Percentiles rank a stretch among this genome's conserved stretches.
phyloP scores from a whole-genome alignment of 225 moss, liverwort and hornwort genomes.

The Bryoerythrophyllum caledonicum region DNA sequence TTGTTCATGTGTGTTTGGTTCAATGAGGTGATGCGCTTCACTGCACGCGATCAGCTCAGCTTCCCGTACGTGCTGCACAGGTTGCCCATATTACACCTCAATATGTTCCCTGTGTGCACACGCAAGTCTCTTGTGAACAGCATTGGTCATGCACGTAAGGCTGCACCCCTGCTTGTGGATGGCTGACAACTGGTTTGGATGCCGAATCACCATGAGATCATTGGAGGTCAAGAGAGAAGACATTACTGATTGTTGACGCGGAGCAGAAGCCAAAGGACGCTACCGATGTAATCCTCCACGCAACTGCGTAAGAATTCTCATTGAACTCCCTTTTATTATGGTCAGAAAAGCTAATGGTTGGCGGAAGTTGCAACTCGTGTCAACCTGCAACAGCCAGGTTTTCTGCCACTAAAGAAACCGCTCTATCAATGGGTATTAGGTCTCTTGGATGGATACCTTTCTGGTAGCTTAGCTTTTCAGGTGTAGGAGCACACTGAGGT shows the following conservation, averaged over 20 bases:
- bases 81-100: slow-evolving; percentile 61
- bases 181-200: slow-evolving; percentile 26
- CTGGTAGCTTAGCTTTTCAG: slow-evolving; percentile 15
- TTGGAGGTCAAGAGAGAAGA: slow-evolving; percentile 13
- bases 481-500: slow-evolving; percentile 24
- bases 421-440: neutral
- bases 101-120: slow-evolving; percentile 92
- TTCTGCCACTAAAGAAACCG: slow-evolving; percentile 5
- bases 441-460: neutral
- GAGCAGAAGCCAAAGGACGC: slow-evolving; percentile 23
- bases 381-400: slow-evolving; percentile 2
- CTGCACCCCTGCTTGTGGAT: slow-evolving; percentile 46
- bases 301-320: slow-evolving; percentile 29
- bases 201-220: neutral
- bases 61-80: slow-evolving; percentile 77
- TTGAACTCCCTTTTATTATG: slow-evolving; percentile 10
- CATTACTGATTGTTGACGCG: neutral
- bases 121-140: slow-evolving; percentile 91
- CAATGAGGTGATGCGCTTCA: slow-evolving; percentile 95
- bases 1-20: slow-evolving; percentile 99
- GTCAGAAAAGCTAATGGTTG: slow-evolving; percentile 12
- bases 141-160: slow-evolving; percentile 78
- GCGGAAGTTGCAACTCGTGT: slow-evolving; percentile 18
- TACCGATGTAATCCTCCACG: slow-evolving; percentile 12
- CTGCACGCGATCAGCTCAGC: slow-evolving; percentile 96